A percentile compares a stretch with the other conserved stretches of the same genome.
Conservation (phyloP, 352 stramenopile genomes). For the Peronospora tabacina region DNA sequence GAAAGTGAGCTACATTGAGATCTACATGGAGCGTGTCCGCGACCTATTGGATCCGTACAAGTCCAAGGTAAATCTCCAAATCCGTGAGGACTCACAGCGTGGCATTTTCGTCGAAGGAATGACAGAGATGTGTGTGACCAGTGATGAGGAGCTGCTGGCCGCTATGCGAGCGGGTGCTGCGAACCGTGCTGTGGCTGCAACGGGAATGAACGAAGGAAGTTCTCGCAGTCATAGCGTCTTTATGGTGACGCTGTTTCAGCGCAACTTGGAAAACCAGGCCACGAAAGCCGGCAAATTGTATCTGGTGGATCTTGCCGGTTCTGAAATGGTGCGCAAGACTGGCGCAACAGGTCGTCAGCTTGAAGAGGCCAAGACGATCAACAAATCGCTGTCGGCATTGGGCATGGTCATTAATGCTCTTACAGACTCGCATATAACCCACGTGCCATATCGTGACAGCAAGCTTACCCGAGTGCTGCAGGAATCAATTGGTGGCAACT, state of each 20-base stretch:
- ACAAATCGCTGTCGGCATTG: slow-evolving; percentile 90
- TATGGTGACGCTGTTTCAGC: slow-evolving; percentile 86
- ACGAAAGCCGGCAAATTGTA: slow-evolving; percentile 88
- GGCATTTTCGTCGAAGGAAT: slow-evolving; percentile 92
- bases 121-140: slow-evolving; percentile 90
- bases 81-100: slow-evolving; percentile 81
- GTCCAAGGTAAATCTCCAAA: slow-evolving; percentile 86
- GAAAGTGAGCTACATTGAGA: slow-evolving; percentile 92
- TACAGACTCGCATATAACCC: slow-evolving; percentile 65
- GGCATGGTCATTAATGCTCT: slow-evolving; percentile 93
- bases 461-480: slow-evolving; percentile 90
- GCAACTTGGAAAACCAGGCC: slow-evolving; percentile 81
- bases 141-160: slow-evolving; percentile 79
- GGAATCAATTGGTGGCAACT: slow-evolving; percentile 91
- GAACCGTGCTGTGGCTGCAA: slow-evolving; percentile 85
- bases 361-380: slow-evolving; percentile 95
- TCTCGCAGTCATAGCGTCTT: slow-evolving; percentile 89
- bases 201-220: slow-evolving; percentile 91
- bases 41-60: slow-evolving; percentile 90
- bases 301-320: slow-evolving; percentile 91
- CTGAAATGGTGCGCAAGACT: slow-evolving; percentile 92
- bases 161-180: slow-evolving; percentile 74
- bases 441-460: slow-evolving; percentile 88
- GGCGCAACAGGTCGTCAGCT: slow-evolving; percentile 83
- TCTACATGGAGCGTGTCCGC: slow-evolving; percentile 93